Evolutionary conservation across 208 protist species (phyloP).

Genomic region (Leishmania martiniquensis): DNA sequence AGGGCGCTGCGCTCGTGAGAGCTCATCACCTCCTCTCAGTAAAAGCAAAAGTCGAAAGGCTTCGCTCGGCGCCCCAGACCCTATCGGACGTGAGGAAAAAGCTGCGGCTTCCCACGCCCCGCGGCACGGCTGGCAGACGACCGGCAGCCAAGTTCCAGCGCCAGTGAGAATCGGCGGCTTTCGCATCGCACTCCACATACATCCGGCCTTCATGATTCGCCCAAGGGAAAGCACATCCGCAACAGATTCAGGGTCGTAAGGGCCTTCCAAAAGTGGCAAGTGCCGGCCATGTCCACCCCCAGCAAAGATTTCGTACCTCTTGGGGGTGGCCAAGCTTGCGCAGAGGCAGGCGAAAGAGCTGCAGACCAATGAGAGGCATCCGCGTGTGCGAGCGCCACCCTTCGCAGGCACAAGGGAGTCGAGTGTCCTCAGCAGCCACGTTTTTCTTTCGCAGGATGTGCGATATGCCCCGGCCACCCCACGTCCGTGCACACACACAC

Average conservation of each 20-base stretch:
- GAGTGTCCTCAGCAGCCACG: constrained; percentile 1
- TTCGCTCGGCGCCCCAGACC: background rate
- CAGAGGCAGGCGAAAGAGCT: background rate
- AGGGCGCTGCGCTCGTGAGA: background rate
- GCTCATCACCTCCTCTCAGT: background rate
- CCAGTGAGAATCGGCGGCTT: background rate
- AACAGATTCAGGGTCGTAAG: background rate
- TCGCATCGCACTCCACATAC: background rate
- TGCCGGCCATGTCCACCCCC: background rate
- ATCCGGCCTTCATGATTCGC: background rate
- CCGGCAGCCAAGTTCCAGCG: background rate
- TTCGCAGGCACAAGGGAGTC: background rate
- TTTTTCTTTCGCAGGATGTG: no score
- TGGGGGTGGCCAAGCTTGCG: background rate
- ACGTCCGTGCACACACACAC: no score
- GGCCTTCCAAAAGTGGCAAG: background rate
- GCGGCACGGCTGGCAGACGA: background rate
- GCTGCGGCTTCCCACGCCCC: background rate
- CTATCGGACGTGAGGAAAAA: background rate
- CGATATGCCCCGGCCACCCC: no score
- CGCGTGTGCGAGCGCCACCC: background rate
- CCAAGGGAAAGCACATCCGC: background rate
- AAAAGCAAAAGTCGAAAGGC: background rate
- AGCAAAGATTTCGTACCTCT: background rate
- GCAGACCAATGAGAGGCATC: background rate